Evolutionary conservation across 73 alveolate genomes (phyloP), one percentile per base, ranked within the genome.

Genomic region (Paramecium sexaurelia): DNA sequence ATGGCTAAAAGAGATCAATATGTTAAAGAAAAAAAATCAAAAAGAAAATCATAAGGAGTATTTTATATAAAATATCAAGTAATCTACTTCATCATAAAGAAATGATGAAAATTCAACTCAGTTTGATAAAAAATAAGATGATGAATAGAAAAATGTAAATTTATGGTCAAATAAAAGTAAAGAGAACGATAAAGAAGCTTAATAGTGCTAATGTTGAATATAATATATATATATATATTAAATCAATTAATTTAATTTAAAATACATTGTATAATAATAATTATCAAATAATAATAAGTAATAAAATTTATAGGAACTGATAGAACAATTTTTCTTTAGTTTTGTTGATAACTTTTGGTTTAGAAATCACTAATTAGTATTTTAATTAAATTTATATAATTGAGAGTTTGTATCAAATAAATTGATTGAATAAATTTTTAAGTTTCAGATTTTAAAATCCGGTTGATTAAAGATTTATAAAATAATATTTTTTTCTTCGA

Each of bases 1-100:
- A 88, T 88, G 94, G 61, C 55, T 22, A 88, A 88, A 51, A 88
- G 73, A 22, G 91, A 88, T 61, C 40, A 56, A 78, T 24, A 40
- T 9, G 73, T 45, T 0, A 20, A 78, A 43, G 90, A 78, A 4
- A 78, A 78, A 26, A 78, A 40, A 24, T 41, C 39, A 20, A 78
- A 39, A 78, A 78, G 73, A 78, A 78, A 45, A 39, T 22, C 9
- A 71, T 32, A 61, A 61, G 26, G 24, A 61, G 83, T 61, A 61
- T 10, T 26, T 29, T 26, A 22, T 8, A 3, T 61, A 26, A 29
- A 4, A 61, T 29, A 29, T 26, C 29, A 22, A 61, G 83, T 61
- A 61, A 61, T 61, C 83, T 11, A 26, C 83, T 10, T 13, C 83
- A 26, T 29, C 83, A 1, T 29, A 13, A 13, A 61, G 26, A 61